Percentiles rank a stretch among this genome's conserved stretches.
These are phyloP conservation scores for Fulvia fulva DNA, from an alignment of 2,329 filamentous ascomycete species.

Conservation along the genomic window DNA sequence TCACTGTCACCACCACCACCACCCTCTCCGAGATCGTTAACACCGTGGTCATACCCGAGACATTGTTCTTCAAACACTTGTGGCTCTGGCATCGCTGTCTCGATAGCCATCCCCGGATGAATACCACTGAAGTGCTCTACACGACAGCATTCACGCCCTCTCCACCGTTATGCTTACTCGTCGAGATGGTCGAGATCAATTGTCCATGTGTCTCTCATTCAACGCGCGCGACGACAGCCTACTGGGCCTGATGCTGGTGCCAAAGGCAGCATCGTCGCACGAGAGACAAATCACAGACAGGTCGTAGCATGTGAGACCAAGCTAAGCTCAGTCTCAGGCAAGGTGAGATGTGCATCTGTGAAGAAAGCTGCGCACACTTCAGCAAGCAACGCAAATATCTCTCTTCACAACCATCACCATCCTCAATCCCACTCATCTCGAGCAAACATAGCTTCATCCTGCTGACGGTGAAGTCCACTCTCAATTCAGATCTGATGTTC, in stretches of 20 bases:
- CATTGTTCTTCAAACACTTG: too few species aligned
- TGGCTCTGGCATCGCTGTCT: too few species aligned
- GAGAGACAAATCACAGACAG: background rate
- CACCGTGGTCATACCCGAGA: too few species aligned
- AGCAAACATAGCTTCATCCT: background rate
- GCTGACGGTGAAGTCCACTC: background rate
- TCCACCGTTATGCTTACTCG: too few species aligned
- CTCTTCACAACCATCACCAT: background rate
- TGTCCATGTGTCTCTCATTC: background rate
- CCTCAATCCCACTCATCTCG: background rate
- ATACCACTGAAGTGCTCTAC: too few species aligned
- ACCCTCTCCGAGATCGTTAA: too few species aligned
- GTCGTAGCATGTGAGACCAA: slow-evolving; percentile 1
- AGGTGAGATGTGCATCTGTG: background rate
- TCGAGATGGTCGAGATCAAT: too few species aligned
- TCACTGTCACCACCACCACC: too few species aligned
- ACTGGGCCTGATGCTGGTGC: too few species aligned
- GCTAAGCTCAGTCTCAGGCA: background rate
- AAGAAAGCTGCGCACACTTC: background rate
- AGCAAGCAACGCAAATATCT: background rate
- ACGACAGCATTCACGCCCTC: too few species aligned
- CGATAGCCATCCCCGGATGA: too few species aligned
- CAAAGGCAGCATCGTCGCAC: background rate
- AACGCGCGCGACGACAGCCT: too few species aligned
- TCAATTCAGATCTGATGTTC: background rate